A percentile compares a stretch with the other conserved stretches of the same genome.
These are phyloP conservation scores for Ottelia alismoides DNA, from an alignment of 106 monocot genomes.

Conservation along the genomic window DNA sequence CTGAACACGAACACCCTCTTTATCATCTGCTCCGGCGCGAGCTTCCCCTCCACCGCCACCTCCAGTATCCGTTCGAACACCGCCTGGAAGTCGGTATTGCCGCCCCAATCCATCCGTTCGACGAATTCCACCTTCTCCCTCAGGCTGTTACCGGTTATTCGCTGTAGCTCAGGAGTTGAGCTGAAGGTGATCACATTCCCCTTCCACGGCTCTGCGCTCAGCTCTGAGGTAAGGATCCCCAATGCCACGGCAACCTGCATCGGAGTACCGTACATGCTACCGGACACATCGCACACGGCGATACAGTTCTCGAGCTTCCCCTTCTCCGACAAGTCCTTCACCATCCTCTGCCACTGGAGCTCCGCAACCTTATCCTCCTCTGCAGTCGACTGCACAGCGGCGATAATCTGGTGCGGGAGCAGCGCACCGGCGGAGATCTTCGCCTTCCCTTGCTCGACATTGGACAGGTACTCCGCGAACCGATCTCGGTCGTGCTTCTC, in stretches of 20 bases:
- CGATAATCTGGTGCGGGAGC: conserved; percentile 53
- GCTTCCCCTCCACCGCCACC: conserved; percentile 7
- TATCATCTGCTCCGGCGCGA: conserved; percentile 23
- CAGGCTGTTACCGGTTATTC: conserved; percentile 25
- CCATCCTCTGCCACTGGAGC: too few relatives aligned
- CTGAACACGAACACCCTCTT: conserved; percentile 63
- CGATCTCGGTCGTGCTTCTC: conserved; percentile 37
- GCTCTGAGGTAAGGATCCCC: too few relatives aligned
- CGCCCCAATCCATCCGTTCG: too few relatives aligned
- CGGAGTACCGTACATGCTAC: conserved; percentile 44
- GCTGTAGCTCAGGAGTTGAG: conserved; percentile 44
- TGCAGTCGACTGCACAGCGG: too few relatives aligned
- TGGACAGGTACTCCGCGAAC: conserved; percentile 26
- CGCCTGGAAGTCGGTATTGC: too few relatives aligned
- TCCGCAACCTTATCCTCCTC: too few relatives aligned
- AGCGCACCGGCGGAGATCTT: conserved; percentile 68
- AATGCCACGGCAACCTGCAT: too few relatives aligned
- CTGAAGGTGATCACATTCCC: too few relatives aligned
- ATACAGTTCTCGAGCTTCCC: too few relatives aligned
- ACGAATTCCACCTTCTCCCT: conserved; percentile 37
- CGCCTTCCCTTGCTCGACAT: conserved; percentile 37
- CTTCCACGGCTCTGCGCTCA: too few relatives aligned
- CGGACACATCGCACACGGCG: conserved; percentile 74
- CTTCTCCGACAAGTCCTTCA: too few relatives aligned
- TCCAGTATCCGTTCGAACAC: conserved; percentile 16